Evolutionary conservation across 148 eudicot genomes (phyloP).

Genomic region (Heliamphora exappendiculata): DNA sequence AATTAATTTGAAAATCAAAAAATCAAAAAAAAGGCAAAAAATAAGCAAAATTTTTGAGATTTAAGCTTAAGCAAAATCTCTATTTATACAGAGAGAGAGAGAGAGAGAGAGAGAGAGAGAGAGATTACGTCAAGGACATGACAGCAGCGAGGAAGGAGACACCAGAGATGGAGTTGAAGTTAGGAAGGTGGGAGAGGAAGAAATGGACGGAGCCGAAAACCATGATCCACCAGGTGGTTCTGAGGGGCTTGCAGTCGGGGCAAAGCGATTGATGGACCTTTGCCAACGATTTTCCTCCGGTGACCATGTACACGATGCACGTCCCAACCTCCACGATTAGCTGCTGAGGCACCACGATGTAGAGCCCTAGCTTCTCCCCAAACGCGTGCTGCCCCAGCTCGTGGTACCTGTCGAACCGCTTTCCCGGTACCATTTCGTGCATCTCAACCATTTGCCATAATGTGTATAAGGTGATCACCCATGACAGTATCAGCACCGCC

Average conservation of each 20-base stretch:
- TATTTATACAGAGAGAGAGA: too few species aligned
- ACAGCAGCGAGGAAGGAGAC: slow-evolving; percentile 18
- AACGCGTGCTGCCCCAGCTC: slow-evolving; percentile 13
- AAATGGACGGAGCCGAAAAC: slow-evolving; percentile 11
- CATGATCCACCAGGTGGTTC: slow-evolving; percentile 16
- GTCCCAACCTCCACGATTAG: slow-evolving; percentile 10
- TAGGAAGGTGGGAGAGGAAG: slow-evolving; percentile 20
- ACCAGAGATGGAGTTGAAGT: slow-evolving; percentile 22
- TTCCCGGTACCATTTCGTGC: slow-evolving; percentile 11
- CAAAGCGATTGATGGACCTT: slow-evolving; percentile 8
- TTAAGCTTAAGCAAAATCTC: too few species aligned
- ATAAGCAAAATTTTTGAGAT: too few species aligned
- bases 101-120: too few species aligned
- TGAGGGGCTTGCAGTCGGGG: not conserved
- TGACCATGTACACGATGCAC: slow-evolving; percentile 20
- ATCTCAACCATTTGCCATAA: slow-evolving; percentile 15
- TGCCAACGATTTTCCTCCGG: slow-evolving; percentile 19
- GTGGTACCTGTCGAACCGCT: slow-evolving; percentile 8
- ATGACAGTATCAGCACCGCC: not conserved
- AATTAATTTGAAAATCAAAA: too few species aligned
- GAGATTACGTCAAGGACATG: slow-evolving; percentile 25
- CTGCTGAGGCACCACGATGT: slow-evolving; percentile 12
- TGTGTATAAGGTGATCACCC: slow-evolving; percentile 8
- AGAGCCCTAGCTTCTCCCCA: slow-evolving; percentile 8
- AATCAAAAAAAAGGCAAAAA: too few species aligned